Base-by-base conservation (phyloP, 257 asterid species). In the Solanum phureja region DNA sequence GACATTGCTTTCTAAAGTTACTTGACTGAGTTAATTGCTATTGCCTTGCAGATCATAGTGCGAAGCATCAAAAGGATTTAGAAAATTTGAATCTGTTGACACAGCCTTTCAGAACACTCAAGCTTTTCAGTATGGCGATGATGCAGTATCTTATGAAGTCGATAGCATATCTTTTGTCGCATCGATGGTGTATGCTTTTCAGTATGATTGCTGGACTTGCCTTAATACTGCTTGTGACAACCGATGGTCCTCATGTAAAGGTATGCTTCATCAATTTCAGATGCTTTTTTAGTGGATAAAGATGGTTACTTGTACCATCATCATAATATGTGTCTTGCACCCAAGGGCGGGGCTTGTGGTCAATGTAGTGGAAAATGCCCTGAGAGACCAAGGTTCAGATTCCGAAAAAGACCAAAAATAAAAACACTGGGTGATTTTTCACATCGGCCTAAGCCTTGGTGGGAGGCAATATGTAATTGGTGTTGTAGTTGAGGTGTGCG, bases 191-290 rank as follows among this genome's bases (percentile, higher is more conserved):
- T 86, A 74, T 92, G 91, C 88, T 90, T 88, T 83, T 92, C 86
- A 83, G 93, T 89, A 27, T 86, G 40, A 33, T 90, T 69, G 33
- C 88, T 72, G 91, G 88, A 56, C 87, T 91, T 12, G 83, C 87
- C 83, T 90, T 91, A 31, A 62, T 89, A 86, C 83, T 92, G 44
- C 92, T 94, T 35, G 88, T 92, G 88, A 90, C 90, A 73, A 87
- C 92, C 84, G 90, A 94, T 76, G 98, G 96, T 56, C 95, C 97
- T 89, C 97, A 92, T 89, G 98, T 88, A 72, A 95, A 94, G 98
- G 98, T 95, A 90, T 85, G 42, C 60, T 69, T 3, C 62, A 21
- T 66, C 42, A 73, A 60, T 84, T 46, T 62, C 87, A 14, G 60
- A 35, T 33, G 34, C 86, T 86, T 72, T 56, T 84, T 7, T 35